A percentile compares a stretch with the other conserved stretches of the same genome.
phyloP scores from a whole-genome alignment of 345 rosid genomes.

The Boechera stricta region DNA sequence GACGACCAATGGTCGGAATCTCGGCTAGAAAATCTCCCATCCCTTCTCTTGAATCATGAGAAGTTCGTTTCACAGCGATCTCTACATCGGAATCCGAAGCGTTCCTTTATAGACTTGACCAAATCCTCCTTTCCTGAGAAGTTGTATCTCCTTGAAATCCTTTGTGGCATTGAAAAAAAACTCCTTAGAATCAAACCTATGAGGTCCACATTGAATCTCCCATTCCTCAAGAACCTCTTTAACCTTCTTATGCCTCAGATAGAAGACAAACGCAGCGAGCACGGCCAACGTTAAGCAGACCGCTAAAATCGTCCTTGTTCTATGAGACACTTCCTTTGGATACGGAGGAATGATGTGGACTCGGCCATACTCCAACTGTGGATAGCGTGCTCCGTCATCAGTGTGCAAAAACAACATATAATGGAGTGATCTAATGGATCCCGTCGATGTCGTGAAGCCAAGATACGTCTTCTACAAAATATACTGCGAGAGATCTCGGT shows the following conservation, averaged over 20 bases:
- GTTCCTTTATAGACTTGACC: slow-evolving; percentile 59
- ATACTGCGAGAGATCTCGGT: slow-evolving; percentile 48
- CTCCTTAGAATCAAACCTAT: slow-evolving; percentile 51
- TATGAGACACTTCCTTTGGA: slow-evolving; percentile 45
- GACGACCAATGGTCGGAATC: slow-evolving; percentile 48
- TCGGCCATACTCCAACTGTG: slow-evolving; percentile 8
- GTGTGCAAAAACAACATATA: slow-evolving; percentile 50
- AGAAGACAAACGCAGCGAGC: slow-evolving; percentile 24
- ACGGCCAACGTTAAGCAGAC: not conserved
- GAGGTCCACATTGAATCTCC: slow-evolving; percentile 59
- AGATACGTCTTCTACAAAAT: slow-evolving; percentile 49
- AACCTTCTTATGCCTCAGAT: slow-evolving; percentile 44
- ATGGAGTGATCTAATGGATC: slow-evolving; percentile 45
- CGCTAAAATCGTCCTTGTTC: slow-evolving; percentile 31
- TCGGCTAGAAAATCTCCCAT: slow-evolving; percentile 58
- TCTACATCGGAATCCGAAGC: slow-evolving; percentile 41
- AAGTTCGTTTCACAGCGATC: slow-evolving; percentile 58
- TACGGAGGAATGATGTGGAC: slow-evolving; percentile 54
- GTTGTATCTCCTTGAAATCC: slow-evolving; percentile 52
- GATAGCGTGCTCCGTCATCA: slow-evolving; percentile 34
- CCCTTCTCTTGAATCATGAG: slow-evolving; percentile 55
- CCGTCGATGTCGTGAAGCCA: slow-evolving; percentile 66
- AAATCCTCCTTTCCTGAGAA: slow-evolving; percentile 60
- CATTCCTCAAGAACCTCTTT: slow-evolving; percentile 51
- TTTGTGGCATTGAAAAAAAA: slow-evolving; percentile 54